Evolutionary conservation across 805 yeast genomes (phyloP), one percentile per base, ranked within the genome.

Genomic region (Saturnispora silvae): DNA sequence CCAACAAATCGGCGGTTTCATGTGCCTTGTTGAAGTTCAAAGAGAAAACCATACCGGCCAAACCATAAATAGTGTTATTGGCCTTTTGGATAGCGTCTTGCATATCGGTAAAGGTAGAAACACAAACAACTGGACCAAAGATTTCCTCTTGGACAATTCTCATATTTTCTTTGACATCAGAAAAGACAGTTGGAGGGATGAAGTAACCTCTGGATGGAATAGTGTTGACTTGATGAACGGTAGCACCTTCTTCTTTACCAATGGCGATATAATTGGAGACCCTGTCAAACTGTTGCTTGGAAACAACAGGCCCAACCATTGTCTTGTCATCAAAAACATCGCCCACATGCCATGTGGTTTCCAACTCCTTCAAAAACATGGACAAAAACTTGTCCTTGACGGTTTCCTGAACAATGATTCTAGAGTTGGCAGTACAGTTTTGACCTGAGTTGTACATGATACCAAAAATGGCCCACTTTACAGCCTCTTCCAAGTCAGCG

Each of bases 1-100:
- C 69, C 39, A 80, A 56, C 28, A 70, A 71, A 31, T 56, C 59
- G 7, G 56, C 56, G 28, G 55, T 54, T 19, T 51, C 38, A 29
- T 81, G 82, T 3, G 85, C 92, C 40, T 69, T 65, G 38, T 68
- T 65, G 43, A 82, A 65, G 54, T 81, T 77, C 43, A 63, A 61
- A 31, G 94, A 74, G 67, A 83, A 84, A 9, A 84, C 72, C 53
- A 87, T 79, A 4, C 87, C 83, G 8, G 87, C 94, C 40, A 84
- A 70, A 5, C 95, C 95, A 53, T 82, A 84, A 36, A 67, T 68
- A 9, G 85, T 68, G 48, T 71, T 72, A 57, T 84, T 84, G 47
- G 94, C 94, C 42, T 66, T 67, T 43, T 57, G 61, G 20, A 84
- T 45, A 4, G 75, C 94, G 51, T 83, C 87, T 34, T 73, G 79